phyloP scores from a whole-genome alignment of 805 yeast genomes.

The Candida gorgasii region DNA sequence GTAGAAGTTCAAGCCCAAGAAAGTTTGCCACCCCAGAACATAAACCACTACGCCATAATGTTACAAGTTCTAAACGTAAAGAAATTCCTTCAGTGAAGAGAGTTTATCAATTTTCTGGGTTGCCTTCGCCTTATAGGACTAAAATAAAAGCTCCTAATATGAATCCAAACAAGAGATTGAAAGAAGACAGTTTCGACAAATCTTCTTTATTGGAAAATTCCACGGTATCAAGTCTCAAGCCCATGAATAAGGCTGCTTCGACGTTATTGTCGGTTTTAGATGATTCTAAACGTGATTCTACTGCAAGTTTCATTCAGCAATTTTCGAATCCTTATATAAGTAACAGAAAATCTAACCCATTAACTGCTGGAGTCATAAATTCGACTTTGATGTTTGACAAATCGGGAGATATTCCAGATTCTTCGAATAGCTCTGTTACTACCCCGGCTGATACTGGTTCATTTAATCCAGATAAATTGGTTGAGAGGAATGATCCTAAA shows the following conservation, averaged over 20 bases:
- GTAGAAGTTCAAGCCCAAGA: slow-evolving; percentile 17
- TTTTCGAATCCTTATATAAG: slow-evolving; percentile 26
- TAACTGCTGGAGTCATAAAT: slow-evolving; percentile 39
- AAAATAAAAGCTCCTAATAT: slow-evolving; percentile 32
- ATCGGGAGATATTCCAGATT: slow-evolving; percentile 15
- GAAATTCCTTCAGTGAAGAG: slow-evolving; percentile 38
- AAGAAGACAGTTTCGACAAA: background rate
- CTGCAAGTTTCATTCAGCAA: slow-evolving; percentile 28
- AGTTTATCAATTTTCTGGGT: slow-evolving; percentile 46
- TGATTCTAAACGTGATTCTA: slow-evolving; percentile 16
- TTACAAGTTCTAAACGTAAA: slow-evolving; percentile 10
- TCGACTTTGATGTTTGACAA: slow-evolving; percentile 37
- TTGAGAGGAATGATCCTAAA: slow-evolving; percentile 5
- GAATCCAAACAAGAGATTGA: slow-evolving; percentile 12
- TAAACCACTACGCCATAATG: slow-evolving; percentile 35
- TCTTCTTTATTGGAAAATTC: slow-evolving; percentile 7
- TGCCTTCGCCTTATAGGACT: slow-evolving; percentile 46
- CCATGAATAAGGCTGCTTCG: slow-evolving; percentile 31
- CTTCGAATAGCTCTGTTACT: slow-evolving; percentile 13
- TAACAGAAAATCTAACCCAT: slow-evolving; percentile 11
- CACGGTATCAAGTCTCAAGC: slow-evolving; percentile 6
- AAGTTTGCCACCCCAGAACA: slow-evolving; percentile 35
- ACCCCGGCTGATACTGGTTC: slow-evolving; percentile 14
- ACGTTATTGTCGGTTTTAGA: slow-evolving; percentile 40
- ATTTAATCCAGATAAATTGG: slow-evolving; percentile 2